Evolutionary conservation across 2,329 filamentous ascomycete genomes (phyloP), one percentile per base, ranked within the genome.

Genomic region (Penicillium sp.): DNA sequence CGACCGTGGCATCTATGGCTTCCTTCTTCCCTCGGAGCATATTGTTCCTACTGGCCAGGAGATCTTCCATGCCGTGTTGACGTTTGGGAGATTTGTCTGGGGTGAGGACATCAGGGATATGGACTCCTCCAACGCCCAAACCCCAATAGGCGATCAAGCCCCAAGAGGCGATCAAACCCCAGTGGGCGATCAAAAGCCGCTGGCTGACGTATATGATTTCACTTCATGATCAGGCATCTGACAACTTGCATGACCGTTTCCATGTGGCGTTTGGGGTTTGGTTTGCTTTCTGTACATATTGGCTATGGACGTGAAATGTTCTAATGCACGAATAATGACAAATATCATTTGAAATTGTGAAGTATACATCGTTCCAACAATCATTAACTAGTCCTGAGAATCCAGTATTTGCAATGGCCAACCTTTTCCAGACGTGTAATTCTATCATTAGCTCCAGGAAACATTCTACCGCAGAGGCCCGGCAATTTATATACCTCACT

Each of bases 1-100:
- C 44, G 94, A 99, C 69, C 94, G 89, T 0, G 94, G 94, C 9
- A 94, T 86, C 68, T 97, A 97, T 69, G 94, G 94, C 0, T 99
- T 97, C 69, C 76, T 99, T 43, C 76, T 97, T 4, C 94, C 94
- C 0, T 86, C 83, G 51, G 87, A 94, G 51, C 82, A 95, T 54
- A 97, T 97, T 53, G 77, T 95, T 2, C 91, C 92, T 0, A 94
- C 90, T 0, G 92, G 94, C 8, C 86, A 92, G 70, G 94, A 99
- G 71, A 82, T 92, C 36, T 85, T 92, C 59, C 87, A 88, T 60
- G 90, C 91, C 0, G 79, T 96, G 56, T 82, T 92, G 66, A 92
- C 92, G 62, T 85, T 96, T 64, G 91, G 89, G 2, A 85, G 88
- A 60, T 96, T 90, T 33, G 41, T 63, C 64, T 50, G 49, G 51